phyloP scores from a whole-genome alignment of 768 basidiomycete species.

The Boletus vinaceobasis region DNA sequence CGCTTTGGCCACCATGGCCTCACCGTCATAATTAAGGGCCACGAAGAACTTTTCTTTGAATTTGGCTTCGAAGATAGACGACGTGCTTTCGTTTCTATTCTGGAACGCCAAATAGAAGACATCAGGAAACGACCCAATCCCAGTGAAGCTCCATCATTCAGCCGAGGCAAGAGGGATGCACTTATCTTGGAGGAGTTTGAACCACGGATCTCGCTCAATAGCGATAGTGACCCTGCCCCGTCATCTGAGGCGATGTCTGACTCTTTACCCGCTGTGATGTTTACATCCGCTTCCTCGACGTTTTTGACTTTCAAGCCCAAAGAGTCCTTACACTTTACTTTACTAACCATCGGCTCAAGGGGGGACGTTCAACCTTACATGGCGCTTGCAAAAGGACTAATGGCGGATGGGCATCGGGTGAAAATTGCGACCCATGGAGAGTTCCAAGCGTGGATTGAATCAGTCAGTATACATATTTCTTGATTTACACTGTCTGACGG shows the following conservation, averaged over 20 bases:
- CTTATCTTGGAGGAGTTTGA: conserved; percentile 86
- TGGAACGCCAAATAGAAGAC: conserved; percentile 81
- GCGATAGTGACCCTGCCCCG: conserved; percentile 42
- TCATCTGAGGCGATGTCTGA: conserved; percentile 59
- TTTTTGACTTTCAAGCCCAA: conserved; percentile 95
- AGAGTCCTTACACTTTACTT: conserved; percentile 83
- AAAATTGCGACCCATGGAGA: conserved; percentile 95
- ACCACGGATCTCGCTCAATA: conserved; percentile 36
- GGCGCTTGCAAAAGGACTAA: conserved; percentile 86
- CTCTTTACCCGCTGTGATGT: conserved; percentile 88
- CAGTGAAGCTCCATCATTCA: conserved; percentile 43
- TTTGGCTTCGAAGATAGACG: conserved; percentile 81
- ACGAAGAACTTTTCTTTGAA: conserved; percentile 98
- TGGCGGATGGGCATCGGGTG: conserved; percentile 83
- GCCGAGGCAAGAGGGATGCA: conserved; percentile 62
- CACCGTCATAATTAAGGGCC: conserved; percentile 86
- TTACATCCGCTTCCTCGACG: conserved; percentile 92
- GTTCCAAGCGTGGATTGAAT: conserved; percentile 93
- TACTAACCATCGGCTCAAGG: conserved; percentile 92
- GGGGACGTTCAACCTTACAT: conserved; percentile 99
- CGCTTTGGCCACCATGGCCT: conserved; percentile 89
- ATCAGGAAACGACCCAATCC: conserved; percentile 47
- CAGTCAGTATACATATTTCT: conserved; percentile 49
- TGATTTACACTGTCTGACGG: conserved; percentile 3
- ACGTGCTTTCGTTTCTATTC: conserved; percentile 66